These are phyloP conservation scores for Pyrenula aspistea DNA, from an alignment of 495 filamentous ascomycete genomes.

Conservation along the genomic window DNA sequence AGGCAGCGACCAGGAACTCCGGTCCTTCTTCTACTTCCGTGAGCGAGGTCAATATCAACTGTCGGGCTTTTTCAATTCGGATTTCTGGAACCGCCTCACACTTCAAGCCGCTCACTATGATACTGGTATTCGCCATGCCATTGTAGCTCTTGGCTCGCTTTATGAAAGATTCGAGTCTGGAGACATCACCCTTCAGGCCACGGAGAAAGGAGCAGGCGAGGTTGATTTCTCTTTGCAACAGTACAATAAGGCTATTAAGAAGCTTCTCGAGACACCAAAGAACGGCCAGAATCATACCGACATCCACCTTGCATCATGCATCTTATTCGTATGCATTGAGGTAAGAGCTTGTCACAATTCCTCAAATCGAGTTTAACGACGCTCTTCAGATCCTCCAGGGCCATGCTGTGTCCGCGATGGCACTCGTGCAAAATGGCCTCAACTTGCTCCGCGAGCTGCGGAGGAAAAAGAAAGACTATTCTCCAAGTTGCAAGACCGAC, in stretches of 20 bases:
- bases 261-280: constrained; percentile 9
- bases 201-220: neutral
- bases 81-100: constrained; percentile 44
- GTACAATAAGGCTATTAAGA: constrained; percentile 42
- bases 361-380: too few relatives aligned
- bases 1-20: too few relatives aligned
- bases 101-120: constrained; percentile 47
- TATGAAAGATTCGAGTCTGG: constrained; percentile 44
- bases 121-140: constrained; percentile 48
- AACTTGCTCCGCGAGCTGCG: too few relatives aligned
- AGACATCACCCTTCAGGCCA: neutral
- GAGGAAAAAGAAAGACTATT: too few relatives aligned
- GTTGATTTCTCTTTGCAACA: constrained; percentile 32
- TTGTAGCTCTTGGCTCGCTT: constrained; percentile 48
- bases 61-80: constrained; percentile 49
- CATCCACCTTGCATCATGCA: constrained; percentile 39
- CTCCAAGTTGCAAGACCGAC: too few relatives aligned
- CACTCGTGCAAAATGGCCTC: too few relatives aligned
- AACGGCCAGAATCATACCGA: neutral
- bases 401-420: too few relatives aligned
- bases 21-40: too few relatives aligned
- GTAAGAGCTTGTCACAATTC: constrained; percentile 5
- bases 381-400: too few relatives aligned
- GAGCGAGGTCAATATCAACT: too few relatives aligned
- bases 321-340: constrained; percentile 13